These are phyloP conservation scores for Eucalyptus erythrocorys DNA, from an alignment of 345 rosid genomes.

Conservation along the genomic window DNA sequence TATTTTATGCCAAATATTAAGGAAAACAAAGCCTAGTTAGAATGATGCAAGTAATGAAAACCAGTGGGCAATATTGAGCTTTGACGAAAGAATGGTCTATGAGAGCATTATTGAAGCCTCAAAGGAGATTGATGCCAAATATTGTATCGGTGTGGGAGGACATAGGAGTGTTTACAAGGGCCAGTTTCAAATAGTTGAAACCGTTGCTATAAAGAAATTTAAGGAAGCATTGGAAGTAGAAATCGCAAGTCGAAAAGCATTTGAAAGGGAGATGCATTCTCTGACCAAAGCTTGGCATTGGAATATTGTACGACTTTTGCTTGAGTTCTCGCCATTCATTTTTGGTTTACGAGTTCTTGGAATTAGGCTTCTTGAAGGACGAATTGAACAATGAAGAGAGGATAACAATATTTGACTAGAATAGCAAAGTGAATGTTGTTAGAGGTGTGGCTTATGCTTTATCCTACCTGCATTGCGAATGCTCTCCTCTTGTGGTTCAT, in stretches of 20 bases:
- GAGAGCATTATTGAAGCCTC: slow-evolving; percentile 6
- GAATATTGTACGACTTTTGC: slow-evolving; percentile 11
- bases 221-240: not conserved
- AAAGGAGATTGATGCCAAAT: not conserved
- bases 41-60: not conserved
- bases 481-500: not conserved
- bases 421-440: not conserved
- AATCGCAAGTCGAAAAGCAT: not conserved
- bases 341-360: slow-evolving; percentile 11
- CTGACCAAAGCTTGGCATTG: slow-evolving; percentile 12
- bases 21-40: not conserved
- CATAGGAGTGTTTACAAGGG: slow-evolving; percentile 10
- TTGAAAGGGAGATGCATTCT: slow-evolving; percentile 6
- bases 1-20: not conserved
- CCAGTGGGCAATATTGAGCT: not conserved
- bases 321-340: not conserved
- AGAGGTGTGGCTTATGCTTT: not conserved
- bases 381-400: not conserved
- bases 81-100: not conserved
- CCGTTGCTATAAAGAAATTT: slow-evolving; percentile 14
- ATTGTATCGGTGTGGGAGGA: slow-evolving; percentile 9
- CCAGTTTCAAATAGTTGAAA: not conserved
- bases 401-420: slow-evolving; percentile 2
- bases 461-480: not conserved
- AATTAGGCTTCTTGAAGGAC: not conserved